Evolutionary conservation across 257 asterid genomes (phyloP).

Genomic region (Solanum bulbocastanum): DNA sequence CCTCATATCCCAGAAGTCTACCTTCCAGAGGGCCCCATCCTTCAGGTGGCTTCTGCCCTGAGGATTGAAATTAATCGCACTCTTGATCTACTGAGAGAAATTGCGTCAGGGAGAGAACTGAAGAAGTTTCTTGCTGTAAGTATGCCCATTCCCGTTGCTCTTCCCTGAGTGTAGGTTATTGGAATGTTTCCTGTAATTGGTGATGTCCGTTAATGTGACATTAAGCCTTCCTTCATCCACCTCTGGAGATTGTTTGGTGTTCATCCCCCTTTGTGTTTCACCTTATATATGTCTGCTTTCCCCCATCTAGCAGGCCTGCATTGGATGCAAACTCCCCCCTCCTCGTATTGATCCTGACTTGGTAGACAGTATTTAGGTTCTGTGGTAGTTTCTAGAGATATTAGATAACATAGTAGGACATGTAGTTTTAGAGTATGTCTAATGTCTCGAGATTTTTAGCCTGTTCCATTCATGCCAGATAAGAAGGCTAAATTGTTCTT

Average conservation of each 20-base stretch:
- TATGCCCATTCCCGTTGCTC: not conserved
- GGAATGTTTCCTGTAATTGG: not conserved
- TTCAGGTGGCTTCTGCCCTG: conserved; percentile 53
- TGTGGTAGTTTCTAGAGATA: not conserved
- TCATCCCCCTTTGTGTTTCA: not conserved
- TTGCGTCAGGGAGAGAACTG: conserved; percentile 79
- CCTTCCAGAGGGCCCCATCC: conserved; percentile 56
- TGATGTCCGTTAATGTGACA: not conserved
- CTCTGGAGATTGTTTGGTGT: not conserved
- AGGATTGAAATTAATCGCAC: conserved; percentile 53
- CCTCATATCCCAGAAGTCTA: conserved; percentile 69
- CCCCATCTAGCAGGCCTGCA: not conserved
- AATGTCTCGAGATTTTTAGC: not conserved
- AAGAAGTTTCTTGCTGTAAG: conserved; percentile 72
- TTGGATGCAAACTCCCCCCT: not conserved
- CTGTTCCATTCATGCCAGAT: not conserved
- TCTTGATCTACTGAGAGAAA: conserved; percentile 42
- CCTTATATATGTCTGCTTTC: not conserved
- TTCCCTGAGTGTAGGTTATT: not conserved
- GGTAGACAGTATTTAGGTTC: not conserved
- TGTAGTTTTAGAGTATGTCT: not conserved
- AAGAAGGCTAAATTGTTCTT: not conserved
- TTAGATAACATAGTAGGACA: not conserved
- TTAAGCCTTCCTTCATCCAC: not conserved
- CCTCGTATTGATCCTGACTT: not conserved